Percentiles rank a stretch among this genome's conserved stretches.
Conservation (phyloP, 1,284 basidiomycete genomes). For the Trichosporon faecale region DNA sequence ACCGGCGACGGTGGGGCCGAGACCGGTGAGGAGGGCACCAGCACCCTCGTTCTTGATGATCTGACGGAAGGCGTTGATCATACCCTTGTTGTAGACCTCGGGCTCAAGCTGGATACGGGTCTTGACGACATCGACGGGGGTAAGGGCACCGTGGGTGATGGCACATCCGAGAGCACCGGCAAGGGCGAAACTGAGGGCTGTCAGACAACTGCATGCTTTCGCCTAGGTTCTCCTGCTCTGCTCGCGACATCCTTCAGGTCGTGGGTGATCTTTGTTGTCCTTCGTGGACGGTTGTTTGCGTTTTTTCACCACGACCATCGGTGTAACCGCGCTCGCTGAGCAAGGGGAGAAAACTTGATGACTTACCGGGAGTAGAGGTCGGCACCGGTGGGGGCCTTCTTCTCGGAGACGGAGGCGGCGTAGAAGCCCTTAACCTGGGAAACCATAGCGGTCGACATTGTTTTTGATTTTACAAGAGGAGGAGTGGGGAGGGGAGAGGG, state of each 20-base stretch:
- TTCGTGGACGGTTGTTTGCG: background rate
- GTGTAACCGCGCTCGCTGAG: background rate
- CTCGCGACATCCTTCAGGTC: background rate
- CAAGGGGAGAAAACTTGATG: background rate
- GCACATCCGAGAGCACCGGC: slow-evolving; percentile 91
- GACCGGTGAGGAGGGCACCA: slow-evolving; percentile 86
- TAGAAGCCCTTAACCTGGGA: slow-evolving; percentile 49
- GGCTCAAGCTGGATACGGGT: slow-evolving; percentile 92
- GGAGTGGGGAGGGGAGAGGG: background rate
- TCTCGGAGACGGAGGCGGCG: slow-evolving; percentile 51
- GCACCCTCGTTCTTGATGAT: slow-evolving; percentile 79
- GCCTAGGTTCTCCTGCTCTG: background rate
- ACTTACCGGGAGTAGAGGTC: slow-evolving; percentile 55
- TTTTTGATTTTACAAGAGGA: slow-evolving; percentile 4
- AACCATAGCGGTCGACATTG: slow-evolving; percentile 29
- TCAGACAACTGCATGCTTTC: background rate
- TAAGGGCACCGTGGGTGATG: slow-evolving; percentile 88
- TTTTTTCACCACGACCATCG: background rate
- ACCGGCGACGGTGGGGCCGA: slow-evolving; percentile 86
- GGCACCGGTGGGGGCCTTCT: slow-evolving; percentile 49
- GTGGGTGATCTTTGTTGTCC: too few species aligned
- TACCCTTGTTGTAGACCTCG: slow-evolving; percentile 62
- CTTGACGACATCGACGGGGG: slow-evolving; percentile 91
- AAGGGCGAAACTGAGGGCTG: slow-evolving; percentile 56
- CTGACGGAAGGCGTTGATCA: slow-evolving; percentile 67